A percentile compares a stretch with the other conserved stretches of the same genome.
phyloP scores from a whole-genome alignment of 2,329 filamentous ascomycete genomes.

The Penicillium janthinellum region DNA sequence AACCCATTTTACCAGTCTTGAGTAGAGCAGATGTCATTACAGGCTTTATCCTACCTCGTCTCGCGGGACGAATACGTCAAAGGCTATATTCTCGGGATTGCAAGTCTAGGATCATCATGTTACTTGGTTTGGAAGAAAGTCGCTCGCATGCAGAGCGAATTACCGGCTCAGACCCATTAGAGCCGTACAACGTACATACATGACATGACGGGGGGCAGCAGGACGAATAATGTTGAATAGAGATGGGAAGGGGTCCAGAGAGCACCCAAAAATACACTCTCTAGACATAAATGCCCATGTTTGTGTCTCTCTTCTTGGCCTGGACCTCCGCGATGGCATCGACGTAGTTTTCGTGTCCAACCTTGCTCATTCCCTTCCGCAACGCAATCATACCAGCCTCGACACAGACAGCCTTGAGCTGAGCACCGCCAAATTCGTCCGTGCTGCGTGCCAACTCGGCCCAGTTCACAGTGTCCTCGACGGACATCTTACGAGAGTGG shows the following conservation, averaged over 20 bases:
- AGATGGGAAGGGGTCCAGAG: constrained; percentile 9
- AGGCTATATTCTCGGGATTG: neutral
- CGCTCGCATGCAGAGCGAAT: constrained; percentile 24
- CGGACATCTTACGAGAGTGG: constrained; percentile 97
- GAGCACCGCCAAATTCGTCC: constrained; percentile 96
- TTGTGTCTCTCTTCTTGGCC: constrained; percentile 82
- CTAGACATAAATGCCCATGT: constrained; percentile 49
- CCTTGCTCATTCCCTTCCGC: constrained; percentile 91
- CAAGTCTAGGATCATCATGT: constrained; percentile 19
- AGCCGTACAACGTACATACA: constrained; percentile 24
- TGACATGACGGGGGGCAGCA: constrained; percentile 19
- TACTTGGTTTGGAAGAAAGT: constrained; percentile 16
- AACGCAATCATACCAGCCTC: constrained; percentile 99
- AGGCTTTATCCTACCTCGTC: neutral
- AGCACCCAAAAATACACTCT: neutral
- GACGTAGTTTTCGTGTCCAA: constrained; percentile 97
- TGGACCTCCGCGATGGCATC: constrained; percentile 95
- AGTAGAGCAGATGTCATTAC: neutral
- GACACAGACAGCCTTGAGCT: constrained; percentile 97
- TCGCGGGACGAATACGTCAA: neutral
- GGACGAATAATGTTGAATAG: constrained; percentile 10
- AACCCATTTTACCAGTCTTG: neutral
- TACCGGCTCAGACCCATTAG: constrained; percentile 17
- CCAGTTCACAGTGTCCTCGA: constrained; percentile 93
- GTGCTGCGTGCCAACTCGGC: constrained; percentile 91